Base-by-base conservation (phyloP, 2,329 filamentous ascomycete species). In the Fusarium zealandicum region DNA sequence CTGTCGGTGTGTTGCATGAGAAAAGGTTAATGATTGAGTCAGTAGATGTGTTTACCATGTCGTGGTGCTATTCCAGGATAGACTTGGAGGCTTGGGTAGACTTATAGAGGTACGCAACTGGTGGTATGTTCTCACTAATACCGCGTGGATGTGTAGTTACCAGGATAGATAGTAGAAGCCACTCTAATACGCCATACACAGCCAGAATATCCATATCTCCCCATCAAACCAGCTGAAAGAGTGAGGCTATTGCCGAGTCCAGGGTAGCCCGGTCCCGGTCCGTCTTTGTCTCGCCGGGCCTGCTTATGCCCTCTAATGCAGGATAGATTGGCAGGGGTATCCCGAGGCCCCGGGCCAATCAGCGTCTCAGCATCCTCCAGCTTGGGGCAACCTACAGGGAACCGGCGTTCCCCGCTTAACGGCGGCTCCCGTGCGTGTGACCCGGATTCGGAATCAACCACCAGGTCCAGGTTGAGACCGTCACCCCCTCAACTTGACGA, bases 401-500 rank as follows among this genome's bases (percentile, higher is more conserved):
- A 36, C 56, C 64, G 64, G 64, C 46, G 48, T 59, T 51, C 64
- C 65, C 63, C 64, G 64, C 62, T 60, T 40, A 49, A 60, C 57
- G 64, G 64, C 62, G 64, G 56, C 64, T 63, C 51, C 64, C 61
- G 64, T 54, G 22, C 22, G 38, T 42, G 43, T 51, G 45, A 61
- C 48, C 53, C 37, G 57, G 57, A 53, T 57, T 54, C 27, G 54
- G 57, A 50, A 44, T 47, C 33, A 52, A 41, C 38, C 33, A 31
- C 37, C 11, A 31, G 49, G 27, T 30, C 27, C 27, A 30, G 27
- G 27, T 16, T 16, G 33, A 30, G 20, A 20, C 33, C 13, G 20
- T 39, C 9, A n/a, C 28, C 28, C 10, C 22, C 22, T 25, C 22
- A 25, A 25, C 22, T 31, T n/a, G 40, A 39, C 54, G 18, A 44